Evolutionary conservation across 345 rosid species (phyloP), one percentile per base, ranked within the genome.

Genomic region (Heritiera littoralis): DNA sequence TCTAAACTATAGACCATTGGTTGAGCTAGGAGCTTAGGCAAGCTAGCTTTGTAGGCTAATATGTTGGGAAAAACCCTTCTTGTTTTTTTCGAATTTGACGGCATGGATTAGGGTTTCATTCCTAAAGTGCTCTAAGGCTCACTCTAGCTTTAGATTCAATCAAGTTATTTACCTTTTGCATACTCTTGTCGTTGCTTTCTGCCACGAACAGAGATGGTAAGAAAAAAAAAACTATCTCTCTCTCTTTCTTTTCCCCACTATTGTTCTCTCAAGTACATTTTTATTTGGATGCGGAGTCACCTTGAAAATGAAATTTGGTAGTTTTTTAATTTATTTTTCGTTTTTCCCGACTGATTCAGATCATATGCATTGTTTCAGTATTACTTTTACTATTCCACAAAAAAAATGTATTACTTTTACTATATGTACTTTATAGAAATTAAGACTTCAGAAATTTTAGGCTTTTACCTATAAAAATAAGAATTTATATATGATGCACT

Each of bases 21-120:
- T n/a, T 5, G 49, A 49, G 74, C 61, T 45, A 32, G 18, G 38
- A 12, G 20, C n/a, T 49, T 58, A 74, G 49, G 61, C 72, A 65
- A 35, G 72, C 61, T 9, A 17, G 79, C 51, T 51, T 35, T 67
- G 49, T 65, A 76, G 60, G 72, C 63, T 65, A 49, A 49, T 49
- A 65, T 66, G 49, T n/a, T 38, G 30, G 48, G 48, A 40, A 54
- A 5, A 73, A 73, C 65, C 30, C 51, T 38, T 72, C 43, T 35
- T 55, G 28, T 7, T 38, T 38, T 14, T 17, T 51, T 30, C 28
- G 8, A 8, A 51, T 9, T 52, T 54, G 46, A 18, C 40, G 76
- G 32, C 64, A 72, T 72, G 64, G 54, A 72, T 23, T 73, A 73
- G 76, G 77, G 77, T 77, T 77, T 77, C 52, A 48, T 51, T 63